phyloP scores from a whole-genome alignment of 129 eudicot species.

The carrot (Daucus carota) region DH1_v3.0 NC_030387.2:33719001-33719500 shows the following conservation, averaged over 20 bases:
- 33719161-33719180: neutral
- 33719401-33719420: conserved; percentile 64
- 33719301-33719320: neutral
- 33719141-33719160: neutral
- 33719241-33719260: neutral
- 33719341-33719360: neutral
- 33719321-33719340: neutral
- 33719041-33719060: neutral
- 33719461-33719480: conserved; percentile 47
- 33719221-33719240: neutral
- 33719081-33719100: no score
- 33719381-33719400: conserved; percentile 37
- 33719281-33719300: neutral
- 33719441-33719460: conserved; percentile 73
- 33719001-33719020: conserved; percentile 50
- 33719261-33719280: neutral
- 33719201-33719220: neutral
- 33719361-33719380: neutral
- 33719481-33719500: neutral
- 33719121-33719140: neutral
- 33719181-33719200: neutral
- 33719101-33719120: neutral
- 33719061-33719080: neutral
- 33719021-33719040: neutral
- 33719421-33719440: conserved; percentile 80